Evolutionary conservation across 768 basidiomycete genomes (phyloP), one percentile per base, ranked within the genome.

Genomic region (Termitomyces bulborhizus): DNA sequence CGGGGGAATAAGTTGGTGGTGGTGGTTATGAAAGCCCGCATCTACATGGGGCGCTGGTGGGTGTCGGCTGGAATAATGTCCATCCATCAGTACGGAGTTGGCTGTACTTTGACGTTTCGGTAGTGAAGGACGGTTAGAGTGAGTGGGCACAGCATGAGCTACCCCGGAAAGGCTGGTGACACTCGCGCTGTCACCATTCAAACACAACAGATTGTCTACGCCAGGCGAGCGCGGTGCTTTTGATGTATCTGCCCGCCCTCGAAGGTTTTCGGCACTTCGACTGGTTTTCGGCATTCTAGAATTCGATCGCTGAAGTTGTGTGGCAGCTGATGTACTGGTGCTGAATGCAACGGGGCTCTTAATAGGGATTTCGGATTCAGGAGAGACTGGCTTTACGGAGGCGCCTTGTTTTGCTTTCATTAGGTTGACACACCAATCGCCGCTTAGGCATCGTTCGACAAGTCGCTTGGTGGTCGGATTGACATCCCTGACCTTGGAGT

Each of bases 391-490:
- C 21, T 47, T 49, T 12, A 16, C 16, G 6, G 40, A 21, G 21
- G 44, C 11, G 15, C 8, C 65, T 51, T 65, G 60, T 32, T 68
- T 64, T 11, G 63, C 58, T 59, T 76, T 84, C 56, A 77, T 78
- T 39, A 88, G 71, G 31, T 88, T 81, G 13, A 86, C 80, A 74
- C 89, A 90, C 94, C 94, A 97, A 7, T 88, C 85, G 3, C 88
- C 93, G 13, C 76, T 73, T 18, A 98, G 80, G 68, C 95, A 98
- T 40, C 97, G 82, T 56, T 94, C 90, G 16, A 98, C 97, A 7
- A 99, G 80, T 7, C 97, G 83, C 59, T 84, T 85, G 0, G 95
- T 98, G 0, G 95, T 98, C 2, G 90, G 74, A 55, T 83, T 88
- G 59, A 96, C 77, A 45, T 96, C 90, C 31, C 90, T 82, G 51